Evolutionary conservation across 2,329 filamentous ascomycete species (phyloP).

Genomic region (Talaromyces pinophilus): DNA sequence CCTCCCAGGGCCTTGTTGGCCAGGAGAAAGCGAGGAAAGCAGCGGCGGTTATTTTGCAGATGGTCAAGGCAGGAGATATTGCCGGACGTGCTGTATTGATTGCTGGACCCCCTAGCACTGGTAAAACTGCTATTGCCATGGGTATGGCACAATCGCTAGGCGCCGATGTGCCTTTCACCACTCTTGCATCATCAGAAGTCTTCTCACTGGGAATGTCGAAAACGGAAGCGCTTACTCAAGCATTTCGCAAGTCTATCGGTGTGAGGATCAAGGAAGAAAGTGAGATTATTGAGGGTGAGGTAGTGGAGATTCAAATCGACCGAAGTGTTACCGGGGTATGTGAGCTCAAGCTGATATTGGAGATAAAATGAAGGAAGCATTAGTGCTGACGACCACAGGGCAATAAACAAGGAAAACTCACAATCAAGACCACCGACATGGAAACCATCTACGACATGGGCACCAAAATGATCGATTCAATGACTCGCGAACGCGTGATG

Average conservation of each 20-base stretch:
- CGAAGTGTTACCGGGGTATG: constrained; percentile 83
- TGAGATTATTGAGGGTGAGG: constrained; percentile 98
- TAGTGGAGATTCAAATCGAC: constrained; percentile 98
- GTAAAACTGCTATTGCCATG: constrained; percentile 98
- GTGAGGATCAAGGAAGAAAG: constrained; percentile 98
- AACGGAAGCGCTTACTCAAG: constrained; percentile 95
- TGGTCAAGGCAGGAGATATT: constrained; percentile 99
- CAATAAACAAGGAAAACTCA: constrained; percentile 98
- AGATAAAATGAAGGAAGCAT: constrained; percentile 24
- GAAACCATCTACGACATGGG: constrained; percentile 99
- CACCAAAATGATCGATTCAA: constrained; percentile 98
- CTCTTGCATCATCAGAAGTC: constrained; percentile 92
- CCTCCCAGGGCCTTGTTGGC: constrained; percentile 91
- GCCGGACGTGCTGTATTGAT: constrained; percentile 92
- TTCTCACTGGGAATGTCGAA: constrained; percentile 99
- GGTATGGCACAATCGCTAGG: constrained; percentile 97
- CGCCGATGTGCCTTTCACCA: constrained; percentile 92
- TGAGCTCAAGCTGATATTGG: constrained; percentile 18
- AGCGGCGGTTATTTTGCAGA: constrained; percentile 92
- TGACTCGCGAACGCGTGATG: constrained; percentile 99
- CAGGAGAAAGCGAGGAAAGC: constrained; percentile 97
- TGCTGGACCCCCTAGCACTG: constrained; percentile 92
- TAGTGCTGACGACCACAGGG: constrained; percentile 49
- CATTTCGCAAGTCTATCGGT: constrained; percentile 98
- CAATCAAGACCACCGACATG: constrained; percentile 99